phyloP scores from a whole-genome alignment of 345 rosid genomes.

The Syzygium jambos region DNA sequence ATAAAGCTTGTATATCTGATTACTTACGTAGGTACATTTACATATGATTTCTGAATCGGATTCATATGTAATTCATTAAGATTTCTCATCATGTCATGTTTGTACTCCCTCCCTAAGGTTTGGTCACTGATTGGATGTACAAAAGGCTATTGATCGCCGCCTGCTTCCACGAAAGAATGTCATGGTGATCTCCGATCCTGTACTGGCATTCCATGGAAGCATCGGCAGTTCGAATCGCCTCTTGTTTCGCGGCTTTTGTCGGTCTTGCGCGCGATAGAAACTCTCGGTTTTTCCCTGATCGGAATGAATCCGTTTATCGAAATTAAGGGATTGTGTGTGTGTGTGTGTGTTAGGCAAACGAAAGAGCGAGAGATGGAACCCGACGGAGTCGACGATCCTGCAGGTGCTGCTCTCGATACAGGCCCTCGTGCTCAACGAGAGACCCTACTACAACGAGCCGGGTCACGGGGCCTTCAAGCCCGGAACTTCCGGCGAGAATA shows the following conservation, averaged over 20 bases:
- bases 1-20: neutral
- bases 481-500: slow-evolving; percentile 10
- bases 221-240: neutral
- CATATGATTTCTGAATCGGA: neutral
- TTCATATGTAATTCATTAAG: too few relatives aligned
- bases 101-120: neutral
- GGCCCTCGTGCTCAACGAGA: slow-evolving; percentile 46
- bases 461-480: slow-evolving; percentile 8
- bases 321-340: neutral
- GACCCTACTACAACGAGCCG: slow-evolving; percentile 51
- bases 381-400: slow-evolving; percentile 31
- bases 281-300: neutral
- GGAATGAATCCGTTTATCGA: neutral
- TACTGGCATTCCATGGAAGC: neutral
- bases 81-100: neutral
- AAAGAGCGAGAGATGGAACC: slow-evolving; percentile 42
- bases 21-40: neutral
- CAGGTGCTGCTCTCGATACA: slow-evolving; percentile 53
- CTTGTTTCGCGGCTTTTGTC: too few relatives aligned
- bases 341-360: neutral
- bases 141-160: neutral
- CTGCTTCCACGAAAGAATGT: neutral
- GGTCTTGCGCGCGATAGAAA: neutral
- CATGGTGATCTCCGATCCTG: neutral
- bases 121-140: neutral